Percentiles rank a stretch among this genome's conserved stretches.
These are phyloP conservation scores for Boletus sp. DNA, from an alignment of 1,284 basidiomycete species.

Conservation along the genomic window DNA sequence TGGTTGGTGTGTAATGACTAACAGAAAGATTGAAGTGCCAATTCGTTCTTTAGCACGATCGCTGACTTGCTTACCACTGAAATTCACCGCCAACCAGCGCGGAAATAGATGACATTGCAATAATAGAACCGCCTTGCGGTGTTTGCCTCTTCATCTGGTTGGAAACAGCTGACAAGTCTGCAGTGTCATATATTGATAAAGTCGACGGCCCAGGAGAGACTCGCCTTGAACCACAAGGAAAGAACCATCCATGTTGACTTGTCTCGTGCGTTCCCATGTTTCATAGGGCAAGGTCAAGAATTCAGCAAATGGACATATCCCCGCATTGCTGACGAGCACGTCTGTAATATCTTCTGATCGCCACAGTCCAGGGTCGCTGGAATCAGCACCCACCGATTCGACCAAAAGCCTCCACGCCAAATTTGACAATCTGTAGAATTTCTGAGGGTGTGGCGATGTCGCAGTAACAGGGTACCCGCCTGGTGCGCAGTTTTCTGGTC, in stretches of 20 bases:
- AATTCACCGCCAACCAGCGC: neutral
- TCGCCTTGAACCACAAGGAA: neutral
- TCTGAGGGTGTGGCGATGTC: neutral
- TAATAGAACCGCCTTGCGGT: neutral
- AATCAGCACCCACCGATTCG: neutral
- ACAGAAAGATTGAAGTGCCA: neutral
- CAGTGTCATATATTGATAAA: neutral
- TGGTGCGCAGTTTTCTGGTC: slow-evolving; percentile 56
- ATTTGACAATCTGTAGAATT: neutral
- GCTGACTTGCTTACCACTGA: neutral
- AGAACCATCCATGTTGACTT: neutral
- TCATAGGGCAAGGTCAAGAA: neutral
- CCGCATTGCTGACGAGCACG: neutral
- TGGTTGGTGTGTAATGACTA: neutral
- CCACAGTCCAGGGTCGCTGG: neutral
- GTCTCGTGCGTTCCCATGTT: neutral
- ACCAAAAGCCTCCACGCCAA: neutral
- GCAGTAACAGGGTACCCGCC: slow-evolving; percentile 35
- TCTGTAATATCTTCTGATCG: neutral
- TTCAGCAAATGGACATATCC: neutral
- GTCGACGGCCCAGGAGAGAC: neutral
- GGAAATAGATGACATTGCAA: neutral
- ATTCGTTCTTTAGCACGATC: neutral
- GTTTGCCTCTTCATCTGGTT: neutral
- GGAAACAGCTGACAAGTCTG: neutral